Evolutionary conservation across 129 eudicot genomes (phyloP), one percentile per base, ranked within the genome.

Genomic region (Helichrysum umbraculigerum): DNA sequence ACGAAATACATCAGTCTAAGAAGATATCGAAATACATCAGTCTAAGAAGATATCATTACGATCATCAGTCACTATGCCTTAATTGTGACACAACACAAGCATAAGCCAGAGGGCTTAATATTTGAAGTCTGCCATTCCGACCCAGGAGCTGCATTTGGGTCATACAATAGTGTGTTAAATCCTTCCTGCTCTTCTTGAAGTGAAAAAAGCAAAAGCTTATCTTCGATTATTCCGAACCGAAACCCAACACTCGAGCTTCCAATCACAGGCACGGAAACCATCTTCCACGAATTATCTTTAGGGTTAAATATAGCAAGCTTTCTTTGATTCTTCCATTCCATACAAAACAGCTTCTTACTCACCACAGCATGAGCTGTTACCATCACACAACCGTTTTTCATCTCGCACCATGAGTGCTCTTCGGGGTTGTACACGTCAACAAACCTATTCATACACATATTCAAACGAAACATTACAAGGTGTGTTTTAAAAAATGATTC

Each of bases 351-450:
- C 86, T 87, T 89, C 77, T 91, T 83, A 14, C 88, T 93, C 14
- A 94, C 78, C 30, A 91, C 92, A 2, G 99, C 99, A 75, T 91
- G 97, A 37, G 99, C 90, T 2, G 99, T 94, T 4, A 94, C 99
- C 99, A 94, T 94, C 7, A 94, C 99, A 70, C 99, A 94, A 6
- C 99, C 99, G 32, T 91, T 94, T 78, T 94, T 94, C 92, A 87
- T 94, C 88, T 87, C 94, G 17, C 72, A 39, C 99, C 99, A 94
- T 12, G 88, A 68, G 68, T 85, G 93, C 6, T 42, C 80, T 68
- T 79, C 90, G 1, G 99, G 93, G 83, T 79, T 51, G 64, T 94
- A 94, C 50, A 94, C 87, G 41, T 94, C 99, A n/a, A 93, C 88
- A 34, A 81, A 90, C 72, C 84, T 81, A 59, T 14, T 58, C 58